Conservation (phyloP, 1,284 basidiomycete species). For the Ganoderma multipileum region DNA sequence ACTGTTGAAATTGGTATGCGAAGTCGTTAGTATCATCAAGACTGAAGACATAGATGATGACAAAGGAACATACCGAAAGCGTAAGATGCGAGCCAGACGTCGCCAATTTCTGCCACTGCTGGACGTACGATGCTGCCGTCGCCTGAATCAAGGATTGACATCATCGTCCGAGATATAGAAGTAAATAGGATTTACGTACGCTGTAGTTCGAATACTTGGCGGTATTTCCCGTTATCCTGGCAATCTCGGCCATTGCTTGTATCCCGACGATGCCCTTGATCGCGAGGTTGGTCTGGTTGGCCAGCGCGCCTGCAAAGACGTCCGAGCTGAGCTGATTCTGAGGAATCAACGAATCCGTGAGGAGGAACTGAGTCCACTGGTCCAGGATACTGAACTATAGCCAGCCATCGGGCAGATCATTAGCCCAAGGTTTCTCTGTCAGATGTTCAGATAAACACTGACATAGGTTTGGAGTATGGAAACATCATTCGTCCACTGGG, state of each 20-base stretch:
- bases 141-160: slow-evolving; percentile 41
- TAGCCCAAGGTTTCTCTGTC: background rate
- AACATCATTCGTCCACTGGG: slow-evolving; percentile 62
- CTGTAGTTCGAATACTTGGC: slow-evolving; percentile 62
- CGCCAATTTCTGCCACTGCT: slow-evolving; percentile 59
- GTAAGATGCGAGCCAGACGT: slow-evolving; percentile 61
- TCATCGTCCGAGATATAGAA: background rate
- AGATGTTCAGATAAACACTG: slow-evolving; percentile 27
- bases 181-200: slow-evolving; percentile 43
- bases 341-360: slow-evolving; percentile 68
- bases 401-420: background rate
- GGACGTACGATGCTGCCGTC: slow-evolving; percentile 61
- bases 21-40: background rate
- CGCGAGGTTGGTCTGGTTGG: slow-evolving; percentile 81
- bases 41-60: no score
- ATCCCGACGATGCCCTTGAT: slow-evolving; percentile 82
- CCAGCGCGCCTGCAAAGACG: slow-evolving; percentile 72
- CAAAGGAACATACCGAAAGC: slow-evolving; percentile 45
- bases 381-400: slow-evolving; percentile 60
- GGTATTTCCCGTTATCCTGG: slow-evolving; percentile 55
- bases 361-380: slow-evolving; percentile 78
- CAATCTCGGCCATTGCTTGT: slow-evolving; percentile 70
- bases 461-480: slow-evolving; percentile 63
- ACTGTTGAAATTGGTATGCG: slow-evolving; percentile 38
- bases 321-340: slow-evolving; percentile 73